A percentile compares a stretch with the other conserved stretches of the same genome.
These are phyloP conservation scores for Luzula sylvatica DNA, from an alignment of 176 grass and related monocot species.

Conservation along the genomic window DNA sequence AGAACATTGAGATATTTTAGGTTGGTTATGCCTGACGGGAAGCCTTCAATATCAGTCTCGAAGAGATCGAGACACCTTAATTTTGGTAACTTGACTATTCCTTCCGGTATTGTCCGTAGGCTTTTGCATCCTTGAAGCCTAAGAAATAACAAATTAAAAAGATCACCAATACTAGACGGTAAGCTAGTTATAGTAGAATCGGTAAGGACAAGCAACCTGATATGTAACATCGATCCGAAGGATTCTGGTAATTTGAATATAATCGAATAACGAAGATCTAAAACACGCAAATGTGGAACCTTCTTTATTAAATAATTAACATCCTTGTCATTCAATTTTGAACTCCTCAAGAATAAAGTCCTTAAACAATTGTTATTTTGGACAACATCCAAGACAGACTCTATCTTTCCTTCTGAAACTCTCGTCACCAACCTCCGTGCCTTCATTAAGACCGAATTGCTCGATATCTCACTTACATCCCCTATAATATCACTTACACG, in stretches of 20 bases:
- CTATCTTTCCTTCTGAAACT: background rate
- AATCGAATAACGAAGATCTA: conserved; percentile 3
- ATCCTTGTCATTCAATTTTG: background rate
- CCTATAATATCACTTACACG: too few relatives aligned
- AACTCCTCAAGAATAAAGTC: background rate
- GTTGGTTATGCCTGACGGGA: conserved; percentile 27
- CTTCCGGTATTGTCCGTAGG: conserved; percentile 4
- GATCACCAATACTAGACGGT: conserved; percentile 13
- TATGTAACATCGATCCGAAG: background rate
- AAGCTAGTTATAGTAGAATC: background rate
- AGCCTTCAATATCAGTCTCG: background rate
- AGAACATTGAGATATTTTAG: conserved; percentile 17
- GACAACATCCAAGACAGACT: background rate
- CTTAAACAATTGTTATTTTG: conserved; percentile 2
- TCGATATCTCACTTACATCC: background rate
- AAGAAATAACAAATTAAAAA: conserved; percentile 23
- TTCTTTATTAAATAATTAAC: background rate
- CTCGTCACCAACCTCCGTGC: background rate
- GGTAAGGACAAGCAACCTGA: conserved; percentile 18
- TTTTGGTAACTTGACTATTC: conserved; percentile 2
- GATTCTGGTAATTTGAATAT: conserved; percentile 16
- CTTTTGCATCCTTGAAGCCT: background rate
- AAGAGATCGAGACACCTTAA: conserved; percentile 4
- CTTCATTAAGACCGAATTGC: background rate
- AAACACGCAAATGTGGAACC: conserved; percentile 15